phyloP scores from a whole-genome alignment of 1,139 yeast species.

The Arxiozyma bovina region DNA sequence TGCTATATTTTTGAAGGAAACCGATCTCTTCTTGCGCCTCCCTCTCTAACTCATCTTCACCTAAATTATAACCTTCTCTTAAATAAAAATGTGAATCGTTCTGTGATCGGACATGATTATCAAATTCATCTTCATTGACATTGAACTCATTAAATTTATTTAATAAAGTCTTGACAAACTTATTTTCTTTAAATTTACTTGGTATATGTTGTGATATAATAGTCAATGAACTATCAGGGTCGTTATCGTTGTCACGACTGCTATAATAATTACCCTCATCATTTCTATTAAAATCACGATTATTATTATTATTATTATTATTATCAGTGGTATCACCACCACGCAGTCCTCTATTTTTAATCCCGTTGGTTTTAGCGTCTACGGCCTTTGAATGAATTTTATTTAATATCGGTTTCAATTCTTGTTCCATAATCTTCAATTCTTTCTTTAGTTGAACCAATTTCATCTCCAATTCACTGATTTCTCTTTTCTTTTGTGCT shows the following conservation, averaged over 20 bases:
- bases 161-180: constrained; percentile 9
- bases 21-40: constrained; percentile 9
- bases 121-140: constrained; percentile 28
- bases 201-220: background rate
- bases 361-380: background rate
- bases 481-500: constrained; percentile 40
- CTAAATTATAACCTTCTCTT: constrained; percentile 21
- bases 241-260: background rate
- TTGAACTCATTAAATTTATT: constrained; percentile 26
- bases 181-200: background rate
- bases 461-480: constrained; percentile 34
- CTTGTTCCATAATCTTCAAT: constrained; percentile 30
- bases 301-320: background rate
- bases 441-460: constrained; percentile 33
- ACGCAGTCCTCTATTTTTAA: constrained; percentile 2
- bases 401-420: constrained; percentile 15
- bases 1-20: constrained; percentile 2
- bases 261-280: background rate
- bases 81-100: constrained; percentile 17
- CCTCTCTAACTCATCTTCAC: constrained; percentile 16
- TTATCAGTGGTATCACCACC: background rate
- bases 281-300: background rate
- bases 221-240: background rate
- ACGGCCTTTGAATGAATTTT: background rate
- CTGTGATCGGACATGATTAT: constrained; percentile 13